Base-by-base conservation (phyloP, 2,329 filamentous ascomycete species). In the Cyanodermella asteris region DNA sequence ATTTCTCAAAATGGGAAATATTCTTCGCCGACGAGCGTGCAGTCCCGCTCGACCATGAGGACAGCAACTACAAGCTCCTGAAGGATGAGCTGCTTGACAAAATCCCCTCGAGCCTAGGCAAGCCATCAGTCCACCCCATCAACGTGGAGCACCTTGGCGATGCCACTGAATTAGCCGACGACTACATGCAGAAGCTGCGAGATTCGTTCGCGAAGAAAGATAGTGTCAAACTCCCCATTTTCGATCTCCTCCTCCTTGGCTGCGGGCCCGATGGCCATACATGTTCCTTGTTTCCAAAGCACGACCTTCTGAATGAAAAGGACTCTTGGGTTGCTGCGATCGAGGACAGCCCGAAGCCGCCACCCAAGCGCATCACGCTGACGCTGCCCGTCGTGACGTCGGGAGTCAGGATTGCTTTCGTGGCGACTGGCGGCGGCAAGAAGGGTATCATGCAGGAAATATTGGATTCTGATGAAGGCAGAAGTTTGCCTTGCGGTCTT, bases 11-110 rank as follows among this genome's bases (percentile, higher is more conserved):
- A 49, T 97, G 87, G 87, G 77, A 94, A 43, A 78, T 97, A 44
- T 97, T 94, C 62, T 94, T 93, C 51, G 84, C 84, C 44, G 87
- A 97, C 47, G 87, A 97, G 61, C 77, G 87, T 43, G 78, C 78
- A 38, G 87, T 94, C 26, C 76, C 87, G 13, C 71, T 93, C 38
- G 72, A 87, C 49, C 74, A 94, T 53, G 63, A 68, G 36, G 84
- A 97, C 56, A 91, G 81, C 56, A 97, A 94, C 56, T 91, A 93
- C 54, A 68, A 59, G 32, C 67, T 93, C 22, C 55, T 94, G 38
- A 87, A 91, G 57, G 57, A 68, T 23, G 81, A 93, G 53, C 61
- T 93, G 25, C 60, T 97, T 33, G 72, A 82, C 55, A 84, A 90
- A 56, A 75, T 94, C 34, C 80, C 82, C 20, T 50, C 58, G 22